phyloP scores from a whole-genome alignment of 2,329 filamentous ascomycete genomes.

The Colletotrichum abscissum region DNA sequence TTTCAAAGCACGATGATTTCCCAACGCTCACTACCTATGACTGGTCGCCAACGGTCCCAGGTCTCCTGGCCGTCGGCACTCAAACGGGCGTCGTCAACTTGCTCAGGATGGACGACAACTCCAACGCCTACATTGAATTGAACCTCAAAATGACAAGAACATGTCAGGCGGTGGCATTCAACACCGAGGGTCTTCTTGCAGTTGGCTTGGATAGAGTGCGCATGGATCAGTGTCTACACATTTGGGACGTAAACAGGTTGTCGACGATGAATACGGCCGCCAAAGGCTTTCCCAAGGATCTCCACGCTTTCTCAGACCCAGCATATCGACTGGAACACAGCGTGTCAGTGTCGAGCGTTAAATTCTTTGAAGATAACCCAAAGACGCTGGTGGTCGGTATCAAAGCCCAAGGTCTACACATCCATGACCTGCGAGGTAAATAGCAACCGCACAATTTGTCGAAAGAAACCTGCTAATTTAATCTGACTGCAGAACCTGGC shows the following conservation, averaged over 20 bases:
- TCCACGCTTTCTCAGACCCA: constrained; percentile 65
- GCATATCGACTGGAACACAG: constrained; percentile 70
- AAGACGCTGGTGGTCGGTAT: constrained; percentile 81
- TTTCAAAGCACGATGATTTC: constrained; percentile 71
- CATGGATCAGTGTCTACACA: constrained; percentile 84
- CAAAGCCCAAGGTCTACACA: constrained; percentile 77
- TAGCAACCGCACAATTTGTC: neutral
- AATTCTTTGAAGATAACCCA: constrained; percentile 83
- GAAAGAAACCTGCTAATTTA: constrained; percentile 34
- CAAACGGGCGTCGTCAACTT: constrained; percentile 81
- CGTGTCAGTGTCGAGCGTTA: constrained; percentile 83
- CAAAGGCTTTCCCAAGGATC: constrained; percentile 62
- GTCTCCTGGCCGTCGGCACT: constrained; percentile 80
- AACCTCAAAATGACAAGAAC: constrained; percentile 80
- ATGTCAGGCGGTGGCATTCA: constrained; percentile 86
- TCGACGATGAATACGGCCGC: constrained; percentile 58
- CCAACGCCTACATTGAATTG: constrained; percentile 73
- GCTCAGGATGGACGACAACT: constrained; percentile 77
- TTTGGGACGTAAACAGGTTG: constrained; percentile 80
- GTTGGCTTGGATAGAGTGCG: constrained; percentile 84
- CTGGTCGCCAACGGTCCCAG: constrained; percentile 72
- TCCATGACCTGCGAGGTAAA: constrained; percentile 82
- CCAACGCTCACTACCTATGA: constrained; percentile 74
- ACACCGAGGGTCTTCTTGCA: constrained; percentile 76
- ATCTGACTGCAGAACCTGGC: constrained; percentile 56